A percentile compares a stretch with the other conserved stretches of the same genome.
phyloP scores from a whole-genome alignment of 2,329 filamentous ascomycete species.

The Didymellaceae sp. region DNA sequence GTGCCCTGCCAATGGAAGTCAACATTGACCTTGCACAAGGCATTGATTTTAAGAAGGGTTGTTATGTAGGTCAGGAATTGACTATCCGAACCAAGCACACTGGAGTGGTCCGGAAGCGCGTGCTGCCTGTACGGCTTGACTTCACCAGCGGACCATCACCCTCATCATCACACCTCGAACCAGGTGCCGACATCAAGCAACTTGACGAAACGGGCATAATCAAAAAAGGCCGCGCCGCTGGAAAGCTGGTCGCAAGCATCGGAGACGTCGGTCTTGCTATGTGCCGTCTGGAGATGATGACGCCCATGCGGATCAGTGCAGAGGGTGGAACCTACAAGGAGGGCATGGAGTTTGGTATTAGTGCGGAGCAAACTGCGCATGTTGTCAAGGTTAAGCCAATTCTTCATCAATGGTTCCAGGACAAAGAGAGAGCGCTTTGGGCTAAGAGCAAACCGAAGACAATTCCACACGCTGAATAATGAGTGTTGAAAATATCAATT shows the following conservation, averaged over 20 bases:
- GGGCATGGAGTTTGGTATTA: constrained; percentile 58
- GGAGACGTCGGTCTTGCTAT: constrained; percentile 88
- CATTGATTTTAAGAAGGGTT: constrained; percentile 94
- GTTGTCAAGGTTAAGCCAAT: constrained; percentile 63
- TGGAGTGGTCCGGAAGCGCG: constrained; percentile 88
- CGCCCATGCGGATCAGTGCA: constrained; percentile 74
- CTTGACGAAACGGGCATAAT: constrained; percentile 51
- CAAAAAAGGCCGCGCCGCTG: constrained; percentile 69
- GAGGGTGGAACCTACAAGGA: constrained; percentile 67
- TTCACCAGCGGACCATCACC: constrained; percentile 14
- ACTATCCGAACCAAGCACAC: constrained; percentile 95
- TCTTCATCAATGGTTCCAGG: constrained; percentile 76
- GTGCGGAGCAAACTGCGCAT: constrained; percentile 20
- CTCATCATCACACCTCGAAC: constrained; percentile 29
- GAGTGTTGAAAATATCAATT: not conserved
- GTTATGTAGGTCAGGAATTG: constrained; percentile 95
- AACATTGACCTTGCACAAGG: constrained; percentile 87
- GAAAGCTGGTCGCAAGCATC: constrained; percentile 78
- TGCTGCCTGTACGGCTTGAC: constrained; percentile 82
- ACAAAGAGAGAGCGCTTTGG: constrained; percentile 46
- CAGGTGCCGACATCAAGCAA: constrained; percentile 61
- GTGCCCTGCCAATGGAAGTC: constrained; percentile 82
- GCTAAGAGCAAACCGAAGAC: constrained; percentile 31
- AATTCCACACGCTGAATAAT: not conserved
- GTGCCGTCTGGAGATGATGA: constrained; percentile 91